These are phyloP conservation scores for Fragosphaeria purpurea DNA, from an alignment of 2,329 filamentous ascomycete genomes.

Conservation along the genomic window DNA sequence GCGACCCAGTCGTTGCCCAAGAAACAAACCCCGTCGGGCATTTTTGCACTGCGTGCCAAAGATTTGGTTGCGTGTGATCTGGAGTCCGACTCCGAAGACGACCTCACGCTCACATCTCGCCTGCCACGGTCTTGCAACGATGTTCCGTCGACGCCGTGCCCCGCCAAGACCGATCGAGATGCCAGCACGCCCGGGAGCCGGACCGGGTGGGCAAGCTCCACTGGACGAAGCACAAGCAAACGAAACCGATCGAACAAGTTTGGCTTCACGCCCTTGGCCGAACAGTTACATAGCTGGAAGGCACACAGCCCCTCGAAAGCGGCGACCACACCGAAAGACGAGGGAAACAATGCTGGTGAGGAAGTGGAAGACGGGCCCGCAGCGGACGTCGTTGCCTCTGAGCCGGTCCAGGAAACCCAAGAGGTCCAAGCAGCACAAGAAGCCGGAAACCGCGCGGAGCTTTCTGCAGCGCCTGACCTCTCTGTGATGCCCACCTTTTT, in stretches of 20 bases:
- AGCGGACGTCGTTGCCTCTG: constrained; percentile 7
- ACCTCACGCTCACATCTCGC: constrained; percentile 28
- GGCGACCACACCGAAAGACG: constrained; percentile 10
- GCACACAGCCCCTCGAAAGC: constrained; percentile 44
- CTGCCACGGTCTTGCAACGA: constrained; percentile 12
- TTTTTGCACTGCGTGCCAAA: constrained; percentile 38
- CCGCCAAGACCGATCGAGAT: constrained; percentile 17
- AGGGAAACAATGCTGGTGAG: background rate
- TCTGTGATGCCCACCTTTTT: constrained; percentile 44
- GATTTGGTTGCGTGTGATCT: constrained; percentile 38
- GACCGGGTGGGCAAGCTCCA: background rate
- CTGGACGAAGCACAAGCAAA: constrained; percentile 21
- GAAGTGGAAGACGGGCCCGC: constrained; percentile 15
- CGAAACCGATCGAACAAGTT: constrained; percentile 20
- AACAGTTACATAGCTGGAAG: constrained; percentile 53
- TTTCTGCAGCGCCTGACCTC: constrained; percentile 13
- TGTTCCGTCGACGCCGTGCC: constrained; percentile 34
- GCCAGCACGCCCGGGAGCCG: constrained; percentile 8
- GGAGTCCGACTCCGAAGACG: constrained; percentile 48
- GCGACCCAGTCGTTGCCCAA: constrained; percentile 14
- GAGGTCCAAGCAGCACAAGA: background rate
- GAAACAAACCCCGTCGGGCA: constrained; percentile 15
- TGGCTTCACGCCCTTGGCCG: constrained; percentile 55
- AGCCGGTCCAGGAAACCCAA: constrained; percentile 17
- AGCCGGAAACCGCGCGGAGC: too few species aligned